Evolutionary conservation across 116 monocot species (phyloP).

Genomic region (Papilionanthe hybrid): DNA sequence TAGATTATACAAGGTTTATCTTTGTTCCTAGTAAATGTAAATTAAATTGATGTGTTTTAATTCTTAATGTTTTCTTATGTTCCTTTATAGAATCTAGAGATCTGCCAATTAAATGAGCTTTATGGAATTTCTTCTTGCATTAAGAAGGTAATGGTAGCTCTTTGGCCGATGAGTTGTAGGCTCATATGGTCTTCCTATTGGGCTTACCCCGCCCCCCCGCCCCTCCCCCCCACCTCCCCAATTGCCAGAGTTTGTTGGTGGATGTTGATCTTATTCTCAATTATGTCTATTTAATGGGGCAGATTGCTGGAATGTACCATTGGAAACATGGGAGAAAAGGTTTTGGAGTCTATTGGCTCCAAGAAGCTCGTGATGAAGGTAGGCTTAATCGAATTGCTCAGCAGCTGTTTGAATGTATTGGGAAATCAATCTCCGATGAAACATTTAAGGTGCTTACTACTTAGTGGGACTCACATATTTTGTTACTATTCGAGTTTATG

Average conservation of each 20-base stretch:
- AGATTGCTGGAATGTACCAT: slow-evolving; percentile 89
- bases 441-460: slow-evolving; percentile 59
- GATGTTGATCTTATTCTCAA: background rate
- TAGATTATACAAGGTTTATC: slow-evolving; percentile 8
- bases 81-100: slow-evolving; percentile 70
- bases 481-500: background rate
- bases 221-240: too few relatives aligned
- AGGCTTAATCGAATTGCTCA: slow-evolving; percentile 79
- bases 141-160: slow-evolving; percentile 68
- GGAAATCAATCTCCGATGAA: slow-evolving; percentile 85
- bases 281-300: background rate
- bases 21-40: slow-evolving; percentile 1
- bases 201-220: too few relatives aligned
- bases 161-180: background rate
- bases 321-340: slow-evolving; percentile 99
- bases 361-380: slow-evolving; percentile 82
- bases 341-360: slow-evolving; percentile 89
- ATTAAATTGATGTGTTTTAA: slow-evolving; percentile 2
- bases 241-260: background rate
- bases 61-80: slow-evolving; percentile 6
- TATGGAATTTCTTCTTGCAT: slow-evolving; percentile 61
- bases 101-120: slow-evolving; percentile 90
- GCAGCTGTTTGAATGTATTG: slow-evolving; percentile 80
- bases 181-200: background rate
- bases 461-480: background rate